A percentile compares a stretch with the other conserved stretches of the same genome.
Conservation (phyloP, 495 filamentous ascomycete species). For the Penicillium chermesinum region DNA sequence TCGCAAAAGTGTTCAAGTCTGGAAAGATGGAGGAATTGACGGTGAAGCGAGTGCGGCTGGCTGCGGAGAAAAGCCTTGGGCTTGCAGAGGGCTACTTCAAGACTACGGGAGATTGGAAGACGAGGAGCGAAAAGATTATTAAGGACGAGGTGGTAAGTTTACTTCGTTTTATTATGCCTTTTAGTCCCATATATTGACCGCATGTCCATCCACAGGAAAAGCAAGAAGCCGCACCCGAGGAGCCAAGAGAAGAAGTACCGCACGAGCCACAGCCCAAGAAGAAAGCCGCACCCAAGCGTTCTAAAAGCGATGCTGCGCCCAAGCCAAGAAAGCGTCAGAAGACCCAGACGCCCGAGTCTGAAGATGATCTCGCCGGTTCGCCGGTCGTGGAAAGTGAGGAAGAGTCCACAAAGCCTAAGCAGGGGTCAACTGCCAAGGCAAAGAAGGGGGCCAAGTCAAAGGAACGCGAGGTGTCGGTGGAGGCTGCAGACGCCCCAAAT, state of each 20-base stretch:
- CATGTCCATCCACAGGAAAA: constrained; percentile 17
- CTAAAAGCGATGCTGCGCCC: constrained; percentile 15
- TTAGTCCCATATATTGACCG: constrained; percentile 3
- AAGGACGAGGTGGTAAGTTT: constrained; percentile 61
- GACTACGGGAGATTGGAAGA: constrained; percentile 61
- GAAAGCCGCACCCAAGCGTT: constrained; percentile 22
- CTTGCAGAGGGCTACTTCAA: constrained; percentile 70
- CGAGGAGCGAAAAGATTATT: constrained; percentile 71
- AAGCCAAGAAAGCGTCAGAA: constrained; percentile 36
- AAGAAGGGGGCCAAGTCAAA: background rate
- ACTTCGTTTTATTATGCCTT: background rate
- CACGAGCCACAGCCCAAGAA: constrained; percentile 20
- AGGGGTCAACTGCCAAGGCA: constrained; percentile 10
- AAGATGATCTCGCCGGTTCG: constrained; percentile 19
- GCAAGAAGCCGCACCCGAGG: constrained; percentile 24
- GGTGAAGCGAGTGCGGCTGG: constrained; percentile 65
- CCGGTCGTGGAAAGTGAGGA: constrained; percentile 22
- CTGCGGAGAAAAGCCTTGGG: constrained; percentile 58
- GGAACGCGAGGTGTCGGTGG: constrained; percentile 8
- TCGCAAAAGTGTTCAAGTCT: constrained; percentile 51
- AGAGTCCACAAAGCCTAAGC: constrained; percentile 23
- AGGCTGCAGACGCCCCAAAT: constrained; percentile 23
- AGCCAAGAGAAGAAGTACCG: constrained; percentile 8
- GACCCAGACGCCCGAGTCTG: constrained; percentile 25
- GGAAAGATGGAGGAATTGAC: constrained; percentile 63